Conservation (phyloP, 352 stramenopile genomes). For the Pythium brassicae region DNA sequence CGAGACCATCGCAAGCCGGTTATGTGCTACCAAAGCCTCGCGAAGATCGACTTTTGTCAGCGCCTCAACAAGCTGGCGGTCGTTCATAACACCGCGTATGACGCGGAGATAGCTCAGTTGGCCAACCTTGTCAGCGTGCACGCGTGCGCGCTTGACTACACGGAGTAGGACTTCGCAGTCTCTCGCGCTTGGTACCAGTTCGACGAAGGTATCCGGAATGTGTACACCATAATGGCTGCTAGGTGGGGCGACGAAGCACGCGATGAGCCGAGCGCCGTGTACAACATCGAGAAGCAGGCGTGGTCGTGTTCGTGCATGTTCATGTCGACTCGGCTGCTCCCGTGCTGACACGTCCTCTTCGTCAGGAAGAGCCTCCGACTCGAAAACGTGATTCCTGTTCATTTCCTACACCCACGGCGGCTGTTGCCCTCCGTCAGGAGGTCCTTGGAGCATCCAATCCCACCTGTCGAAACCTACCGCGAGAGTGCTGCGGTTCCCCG, state of each 20-base stretch:
- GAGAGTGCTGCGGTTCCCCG: not conserved
- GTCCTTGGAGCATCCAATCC: not conserved
- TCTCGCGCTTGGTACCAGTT: conserved; percentile 11
- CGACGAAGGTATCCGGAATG: conserved; percentile 8
- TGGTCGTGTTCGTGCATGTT: conserved; percentile 23
- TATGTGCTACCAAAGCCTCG: conserved; percentile 14
- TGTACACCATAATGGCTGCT: conserved; percentile 9
- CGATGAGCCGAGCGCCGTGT: conserved; percentile 14
- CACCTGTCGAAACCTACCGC: not conserved
- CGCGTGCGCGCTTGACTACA: conserved; percentile 15
- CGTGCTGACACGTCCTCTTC: conserved; percentile 16
- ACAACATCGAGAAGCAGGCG: conserved; percentile 7
- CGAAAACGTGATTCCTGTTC: conserved; percentile 15
- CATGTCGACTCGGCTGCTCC: conserved; percentile 11
- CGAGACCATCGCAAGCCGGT: conserved; percentile 19
- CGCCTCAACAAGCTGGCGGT: conserved; percentile 10
- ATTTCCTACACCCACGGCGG: conserved; percentile 12
- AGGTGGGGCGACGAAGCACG: conserved; percentile 1
- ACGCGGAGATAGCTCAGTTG: conserved; percentile 13
- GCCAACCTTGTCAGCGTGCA: conserved; percentile 21
- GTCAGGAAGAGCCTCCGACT: conserved; percentile 9
- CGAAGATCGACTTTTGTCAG: conserved; percentile 14
- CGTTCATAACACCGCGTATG: conserved; percentile 13
- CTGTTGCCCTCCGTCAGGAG: conserved; percentile 3
- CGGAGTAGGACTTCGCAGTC: conserved; percentile 13